These are phyloP conservation scores for Trichoderma cornu-damae DNA, from an alignment of 2,329 filamentous ascomycete genomes.

Conservation along the genomic window DNA sequence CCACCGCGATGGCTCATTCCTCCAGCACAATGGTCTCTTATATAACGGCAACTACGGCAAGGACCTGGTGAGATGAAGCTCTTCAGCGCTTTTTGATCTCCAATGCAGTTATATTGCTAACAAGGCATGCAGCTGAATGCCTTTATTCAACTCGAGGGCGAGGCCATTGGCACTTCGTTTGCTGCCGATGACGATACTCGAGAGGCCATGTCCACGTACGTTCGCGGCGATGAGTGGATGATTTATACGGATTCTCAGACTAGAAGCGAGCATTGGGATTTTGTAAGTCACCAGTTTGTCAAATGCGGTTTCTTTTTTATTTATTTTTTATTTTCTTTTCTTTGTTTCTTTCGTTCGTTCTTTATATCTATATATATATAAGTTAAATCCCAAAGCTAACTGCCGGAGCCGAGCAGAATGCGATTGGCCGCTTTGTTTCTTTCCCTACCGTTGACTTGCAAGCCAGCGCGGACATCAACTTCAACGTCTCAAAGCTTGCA, in stretches of 20 bases:
- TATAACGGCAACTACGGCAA: conserved; percentile 28
- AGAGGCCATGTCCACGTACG: conserved; percentile 22
- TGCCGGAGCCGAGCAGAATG: conserved; percentile 17
- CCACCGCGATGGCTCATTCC: conserved; percentile 25
- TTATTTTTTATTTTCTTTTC: too few species aligned
- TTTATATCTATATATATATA: too few species aligned
- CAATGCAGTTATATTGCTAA: background rate
- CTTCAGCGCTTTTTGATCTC: background rate
- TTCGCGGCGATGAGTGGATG: conserved; percentile 25
- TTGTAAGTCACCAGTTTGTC: too few species aligned
- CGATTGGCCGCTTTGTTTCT: conserved; percentile 24
- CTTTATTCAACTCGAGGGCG: conserved; percentile 24
- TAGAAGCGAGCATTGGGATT: conserved; percentile 23
- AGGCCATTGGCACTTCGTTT: conserved; percentile 25
- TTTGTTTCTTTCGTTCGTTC: too few species aligned
- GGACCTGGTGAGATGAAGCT: conserved; percentile 19
- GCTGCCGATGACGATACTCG: conserved; percentile 20
- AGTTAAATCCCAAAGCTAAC: background rate
- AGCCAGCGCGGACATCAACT: conserved; percentile 26
- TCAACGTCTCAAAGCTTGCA: conserved; percentile 24
- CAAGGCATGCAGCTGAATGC: conserved; percentile 21
- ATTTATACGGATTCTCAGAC: conserved; percentile 22
- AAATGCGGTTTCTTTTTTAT: too few species aligned
- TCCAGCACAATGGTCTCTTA: conserved; percentile 24
- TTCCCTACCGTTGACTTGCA: conserved; percentile 24